These are phyloP conservation scores for Aureobasidium musti DNA, from an alignment of 2,329 filamentous ascomycete genomes.

Conservation along the genomic window DNA sequence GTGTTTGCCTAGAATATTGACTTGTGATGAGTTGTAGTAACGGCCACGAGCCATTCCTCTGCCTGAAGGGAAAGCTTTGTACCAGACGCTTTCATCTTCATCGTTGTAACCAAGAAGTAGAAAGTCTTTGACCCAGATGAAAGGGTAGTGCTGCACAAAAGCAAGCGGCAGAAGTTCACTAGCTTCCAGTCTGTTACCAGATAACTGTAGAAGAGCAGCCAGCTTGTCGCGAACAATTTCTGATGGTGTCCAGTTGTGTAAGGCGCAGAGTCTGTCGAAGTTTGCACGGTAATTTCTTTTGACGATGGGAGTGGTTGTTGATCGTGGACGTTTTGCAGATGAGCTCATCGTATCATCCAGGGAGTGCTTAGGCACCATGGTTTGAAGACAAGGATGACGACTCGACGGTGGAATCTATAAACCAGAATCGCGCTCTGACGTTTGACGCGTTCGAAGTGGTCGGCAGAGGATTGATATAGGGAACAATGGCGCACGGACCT, in stretches of 20 bases:
- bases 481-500: background rate
- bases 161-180: slow-evolving; percentile 1
- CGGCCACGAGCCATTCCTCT: background rate
- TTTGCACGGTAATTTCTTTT: background rate
- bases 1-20: background rate
- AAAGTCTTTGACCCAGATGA: background rate
- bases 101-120: background rate
- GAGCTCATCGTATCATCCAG: background rate
- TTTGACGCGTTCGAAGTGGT: background rate
- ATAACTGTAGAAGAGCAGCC: background rate
- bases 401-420: background rate
- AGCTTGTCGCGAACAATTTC: background rate
- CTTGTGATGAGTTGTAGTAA: background rate
- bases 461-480: no score
- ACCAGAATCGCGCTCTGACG: background rate
- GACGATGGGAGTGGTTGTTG: background rate
- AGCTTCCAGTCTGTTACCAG: background rate
- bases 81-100: background rate
- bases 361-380: background rate
- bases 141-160: slow-evolving; percentile 2
- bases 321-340: background rate
- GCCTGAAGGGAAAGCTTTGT: background rate
- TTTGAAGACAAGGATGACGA: background rate
- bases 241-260: slow-evolving; percentile 5
- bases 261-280: background rate